These are phyloP conservation scores for Heimioporus sp. DNA, from an alignment of 768 basidiomycete species.

Conservation along the genomic window DNA sequence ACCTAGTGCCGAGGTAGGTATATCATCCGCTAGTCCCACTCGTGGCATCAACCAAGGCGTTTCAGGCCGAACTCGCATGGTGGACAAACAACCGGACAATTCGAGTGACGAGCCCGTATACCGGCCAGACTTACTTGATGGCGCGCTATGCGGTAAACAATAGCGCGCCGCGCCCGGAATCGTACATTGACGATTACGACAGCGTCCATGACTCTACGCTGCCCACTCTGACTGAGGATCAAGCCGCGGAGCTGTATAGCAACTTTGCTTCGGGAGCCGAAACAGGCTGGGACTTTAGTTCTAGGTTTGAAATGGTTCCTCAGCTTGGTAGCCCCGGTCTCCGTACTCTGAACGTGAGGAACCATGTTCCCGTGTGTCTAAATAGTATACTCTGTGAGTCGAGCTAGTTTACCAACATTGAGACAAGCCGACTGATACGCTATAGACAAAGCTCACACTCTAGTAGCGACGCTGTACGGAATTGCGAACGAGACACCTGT, in stretches of 20 bases:
- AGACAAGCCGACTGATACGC: background rate
- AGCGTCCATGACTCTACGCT: constrained; percentile 69
- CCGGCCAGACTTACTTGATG: constrained; percentile 62
- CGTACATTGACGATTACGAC: constrained; percentile 72
- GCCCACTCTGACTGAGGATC: constrained; percentile 56
- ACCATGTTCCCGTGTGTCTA: constrained; percentile 69
- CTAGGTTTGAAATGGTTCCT: constrained; percentile 40
- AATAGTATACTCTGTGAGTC: constrained; percentile 82
- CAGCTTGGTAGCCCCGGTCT: constrained; percentile 51
- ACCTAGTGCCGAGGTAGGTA: constrained; percentile 71
- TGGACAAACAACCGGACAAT: constrained; percentile 76
- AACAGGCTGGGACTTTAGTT: constrained; percentile 50
- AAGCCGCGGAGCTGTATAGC: constrained; percentile 68
- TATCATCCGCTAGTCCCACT: background rate
- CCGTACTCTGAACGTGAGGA: constrained; percentile 67
- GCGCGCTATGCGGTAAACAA: constrained; percentile 78
- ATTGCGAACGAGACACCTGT: constrained; percentile 41
- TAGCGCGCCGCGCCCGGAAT: constrained; percentile 87
- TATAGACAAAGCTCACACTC: constrained; percentile 61
- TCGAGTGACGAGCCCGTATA: constrained; percentile 66
- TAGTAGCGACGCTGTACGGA: constrained; percentile 61
- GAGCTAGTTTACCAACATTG: background rate
- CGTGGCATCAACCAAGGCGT: background rate
- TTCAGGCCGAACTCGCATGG: constrained; percentile 77
- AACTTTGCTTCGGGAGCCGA: constrained; percentile 91